Base-by-base conservation (phyloP, 495 filamentous ascomycete species). In the Annulohypoxylon nitens region DNA sequence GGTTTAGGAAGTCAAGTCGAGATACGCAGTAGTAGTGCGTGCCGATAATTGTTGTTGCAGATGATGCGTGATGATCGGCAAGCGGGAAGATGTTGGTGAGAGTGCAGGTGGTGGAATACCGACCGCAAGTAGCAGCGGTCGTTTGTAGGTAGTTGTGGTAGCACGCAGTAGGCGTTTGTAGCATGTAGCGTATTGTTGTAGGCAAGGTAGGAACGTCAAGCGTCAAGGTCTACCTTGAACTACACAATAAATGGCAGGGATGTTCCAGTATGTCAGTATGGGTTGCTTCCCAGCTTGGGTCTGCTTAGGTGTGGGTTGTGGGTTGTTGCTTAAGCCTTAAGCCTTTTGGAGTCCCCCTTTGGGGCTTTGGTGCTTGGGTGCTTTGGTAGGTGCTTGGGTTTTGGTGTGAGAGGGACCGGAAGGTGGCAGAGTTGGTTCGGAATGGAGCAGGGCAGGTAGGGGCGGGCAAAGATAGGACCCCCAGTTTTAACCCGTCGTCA, bases 41-140 rank as follows among this genome's bases (percentile, higher is more conserved):
- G 66, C 63, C 62, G 63, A 70, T 74, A 67, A 70, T 63, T 67
- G 71, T 66, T 69, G 66, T 74, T 74, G 67, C 63, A 70, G 71
- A 67, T 74, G 71, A 74, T 74, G 71, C 71, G 71, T 74, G 48
- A 64, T 70, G 72, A 75, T 70, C 72, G 72, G 59, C 72, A 75
- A 75, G 63, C 63, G 67, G 67, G 72, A 70, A 70, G 57, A 69
- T 37, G 62, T 64, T 74, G 67, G 57, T 67, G 71, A 74, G 43
- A 47, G 43, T 47, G 43, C 43, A 47, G 59, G 71, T 70, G 62
- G 71, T 59, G 62, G 71, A 74, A 65, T 36, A 65, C 70, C 59
- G 64, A 70, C 55, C 26, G 50, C 26, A 57, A 57, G 58, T 18
- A 59, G 57, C 20, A 61, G 48, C 20, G 34, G 33, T 39, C n/a